Evolutionary conservation across 108 stramenopile species (phyloP), one percentile per base, ranked within the genome.

Genomic region (Skeletonema tropicum): DNA sequence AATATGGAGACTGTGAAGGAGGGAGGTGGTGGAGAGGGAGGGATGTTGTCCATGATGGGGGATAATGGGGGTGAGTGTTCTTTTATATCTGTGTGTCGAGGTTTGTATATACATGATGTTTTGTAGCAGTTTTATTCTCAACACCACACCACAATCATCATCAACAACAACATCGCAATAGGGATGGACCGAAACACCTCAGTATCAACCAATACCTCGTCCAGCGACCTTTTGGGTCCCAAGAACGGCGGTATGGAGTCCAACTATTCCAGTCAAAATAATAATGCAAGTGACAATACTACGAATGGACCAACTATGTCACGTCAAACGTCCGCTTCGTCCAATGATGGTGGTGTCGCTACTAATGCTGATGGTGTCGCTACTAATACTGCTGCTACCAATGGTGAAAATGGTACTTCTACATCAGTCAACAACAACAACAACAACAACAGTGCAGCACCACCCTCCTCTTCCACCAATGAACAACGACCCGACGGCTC

Each of bases 1-100:
- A 32, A 30, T 23, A 21, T 15, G 38, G 35, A 63, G 31, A 36
- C 14, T 17, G 42, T 52, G 33, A 49, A 55, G 19, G n/a, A 79
- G 6, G 33, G 55, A 57, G 83, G 64, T 25, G 68, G 14, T 61
- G 25, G 25, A 70, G 30, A 31, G 59, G 58, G 21, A 36, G 45
- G 17, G 36, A 41, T 69, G 71, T 45, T 39, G 71, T 2, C 38
- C 14, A 72, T 42, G 41, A 25, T 25, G 64, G 63, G 17, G 35
- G 29, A 64, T 26, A 33, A 19, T n/a, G 48, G 48, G n/a, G 48
- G 48, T 49, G 19, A 49, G 48, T 48, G 6, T 48, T n/a, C n/a
- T n/a, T n/a, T n/a, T n/a, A n/a, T n/a, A n/a, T n/a, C n/a, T n/a
- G n/a, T n/a, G n/a, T n/a, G n/a, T 10, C 46, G 0, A 4, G 5